Percentiles rank a stretch among this genome's conserved stretches.
These are phyloP conservation scores for Gaertneriomyces sp. DNA, from an alignment of 192 early-diverging fungal genomes.

Conservation along the genomic window DNA sequence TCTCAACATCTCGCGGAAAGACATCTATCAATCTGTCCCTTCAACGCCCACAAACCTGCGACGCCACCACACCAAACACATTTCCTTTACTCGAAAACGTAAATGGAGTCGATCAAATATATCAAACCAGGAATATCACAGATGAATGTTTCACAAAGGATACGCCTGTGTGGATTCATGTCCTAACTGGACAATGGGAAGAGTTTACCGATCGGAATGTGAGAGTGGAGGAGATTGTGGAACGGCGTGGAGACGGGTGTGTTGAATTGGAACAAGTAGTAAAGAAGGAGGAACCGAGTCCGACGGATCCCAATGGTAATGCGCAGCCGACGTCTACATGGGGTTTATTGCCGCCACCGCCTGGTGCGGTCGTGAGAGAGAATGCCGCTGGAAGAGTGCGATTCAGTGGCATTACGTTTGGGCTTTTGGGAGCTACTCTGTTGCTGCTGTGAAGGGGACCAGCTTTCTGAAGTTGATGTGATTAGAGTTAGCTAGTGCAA, in stretches of 20 bases:
- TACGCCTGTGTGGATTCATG: too few species aligned
- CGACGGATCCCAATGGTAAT: background rate
- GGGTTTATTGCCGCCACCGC: conserved; percentile 10
- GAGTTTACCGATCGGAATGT: background rate
- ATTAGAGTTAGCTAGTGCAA: too few species aligned
- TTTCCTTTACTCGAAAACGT: conserved; percentile 2
- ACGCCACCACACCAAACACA: conserved; percentile 2
- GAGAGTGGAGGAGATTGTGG: background rate
- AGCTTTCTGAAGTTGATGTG: too few species aligned
- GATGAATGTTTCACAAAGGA: background rate
- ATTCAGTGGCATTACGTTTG: too few species aligned
- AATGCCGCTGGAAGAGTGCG: too few species aligned
- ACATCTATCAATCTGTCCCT: too few species aligned
- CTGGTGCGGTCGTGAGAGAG: background rate
- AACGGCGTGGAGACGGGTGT: conserved; percentile 3
- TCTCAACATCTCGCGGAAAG: too few species aligned
- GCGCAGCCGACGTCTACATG: conserved; percentile 2
- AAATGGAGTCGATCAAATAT: background rate
- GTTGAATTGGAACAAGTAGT: background rate
- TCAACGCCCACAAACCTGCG: background rate
- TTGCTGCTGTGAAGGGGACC: too few species aligned
- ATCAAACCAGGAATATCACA: background rate
- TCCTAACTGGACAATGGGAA: background rate
- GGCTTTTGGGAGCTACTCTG: too few species aligned
- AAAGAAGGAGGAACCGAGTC: background rate